phyloP scores from a whole-genome alignment of 768 basidiomycete species.

The Mycena rosella region DNA sequence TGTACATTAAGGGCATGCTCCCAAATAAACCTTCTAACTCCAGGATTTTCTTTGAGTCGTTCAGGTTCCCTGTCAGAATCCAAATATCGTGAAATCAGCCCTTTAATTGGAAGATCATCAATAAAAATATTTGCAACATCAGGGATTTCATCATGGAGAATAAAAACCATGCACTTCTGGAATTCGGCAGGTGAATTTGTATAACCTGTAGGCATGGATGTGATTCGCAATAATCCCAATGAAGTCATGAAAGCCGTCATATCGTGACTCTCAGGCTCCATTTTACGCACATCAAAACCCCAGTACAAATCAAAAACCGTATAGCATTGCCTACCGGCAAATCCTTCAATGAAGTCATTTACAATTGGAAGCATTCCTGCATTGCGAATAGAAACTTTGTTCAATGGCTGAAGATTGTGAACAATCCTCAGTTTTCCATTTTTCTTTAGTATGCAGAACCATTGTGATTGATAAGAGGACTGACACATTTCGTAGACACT shows the following conservation, averaged over 20 bases:
- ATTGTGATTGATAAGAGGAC: slow-evolving; percentile 28
- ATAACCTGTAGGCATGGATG: background rate
- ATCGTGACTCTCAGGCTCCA: background rate
- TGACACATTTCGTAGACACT: background rate
- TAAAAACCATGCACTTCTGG: background rate
- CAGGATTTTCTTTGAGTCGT: slow-evolving; percentile 36
- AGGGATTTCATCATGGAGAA: background rate
- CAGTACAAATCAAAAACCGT: background rate
- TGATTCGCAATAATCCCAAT: background rate
- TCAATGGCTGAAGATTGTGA: slow-evolving; percentile 36
- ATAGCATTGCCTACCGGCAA: background rate
- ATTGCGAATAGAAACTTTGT: background rate
- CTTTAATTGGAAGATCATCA: slow-evolving; percentile 48
- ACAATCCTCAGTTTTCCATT: slow-evolving; percentile 41
- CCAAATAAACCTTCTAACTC: slow-evolving; percentile 50
- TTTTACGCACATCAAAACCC: background rate
- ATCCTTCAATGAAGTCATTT: background rate
- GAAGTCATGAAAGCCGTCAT: background rate
- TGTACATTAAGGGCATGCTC: slow-evolving; percentile 48
- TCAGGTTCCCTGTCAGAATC: slow-evolving; percentile 34
- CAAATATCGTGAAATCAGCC: slow-evolving; percentile 41
- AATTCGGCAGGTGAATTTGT: background rate
- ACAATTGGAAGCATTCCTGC: background rate
- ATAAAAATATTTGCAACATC: slow-evolving; percentile 44
- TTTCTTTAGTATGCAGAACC: slow-evolving; percentile 42